Base-by-base conservation (phyloP, 202 grass and related monocot genomes). In the Setaria italica region DNA sequence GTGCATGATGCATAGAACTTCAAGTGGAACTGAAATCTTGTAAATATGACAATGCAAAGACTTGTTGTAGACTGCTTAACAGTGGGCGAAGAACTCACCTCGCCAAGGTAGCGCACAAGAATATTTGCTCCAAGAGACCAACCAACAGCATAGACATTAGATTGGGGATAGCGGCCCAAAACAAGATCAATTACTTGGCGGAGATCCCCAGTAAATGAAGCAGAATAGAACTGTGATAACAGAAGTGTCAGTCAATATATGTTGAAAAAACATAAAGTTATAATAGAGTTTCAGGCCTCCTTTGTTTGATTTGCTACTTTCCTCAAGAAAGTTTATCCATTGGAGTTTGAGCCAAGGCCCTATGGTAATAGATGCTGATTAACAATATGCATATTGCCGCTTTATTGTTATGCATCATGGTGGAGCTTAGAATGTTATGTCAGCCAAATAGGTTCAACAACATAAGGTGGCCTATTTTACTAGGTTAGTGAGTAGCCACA, bases 91-190 rank as follows among this genome's bases (percentile, higher is more conserved):
- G 20, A 84, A 60, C 80, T 90, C 81, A 90, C 96, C 90, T 99
- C 90, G 25, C 96, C 96, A 74, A 98, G 89, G 85, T 98, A 98
- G 62, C 89, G 91, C 79, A 98, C 96, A 70, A 98, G 96, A 91
- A 98, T 95, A 91, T 98, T 98, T 87, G 96, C 96, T 87, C 93
- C 96, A 88, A 98, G 91, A 73, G 93, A 98, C 96, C 96, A 98
- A 37, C 96, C 96, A 30, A 65, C 84, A 49, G 93, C 93, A 92
- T 98, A 95, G 11, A 98, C 66, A 69, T 94, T 90, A 84, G 91
- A 92, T 29, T 89, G 73, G 62, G 93, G 88, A 43, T 95, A 94
- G 46, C 54, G 66, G 49, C 86, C 80, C 64, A 79, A 88, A 76
- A 98, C 80, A 88, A 92, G 90, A 60, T 80, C 66, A 63, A 94